These are phyloP conservation scores for Rhododendron williamsianum DNA, from an alignment of 148 eudicot species.

Conservation along the genomic window DNA sequence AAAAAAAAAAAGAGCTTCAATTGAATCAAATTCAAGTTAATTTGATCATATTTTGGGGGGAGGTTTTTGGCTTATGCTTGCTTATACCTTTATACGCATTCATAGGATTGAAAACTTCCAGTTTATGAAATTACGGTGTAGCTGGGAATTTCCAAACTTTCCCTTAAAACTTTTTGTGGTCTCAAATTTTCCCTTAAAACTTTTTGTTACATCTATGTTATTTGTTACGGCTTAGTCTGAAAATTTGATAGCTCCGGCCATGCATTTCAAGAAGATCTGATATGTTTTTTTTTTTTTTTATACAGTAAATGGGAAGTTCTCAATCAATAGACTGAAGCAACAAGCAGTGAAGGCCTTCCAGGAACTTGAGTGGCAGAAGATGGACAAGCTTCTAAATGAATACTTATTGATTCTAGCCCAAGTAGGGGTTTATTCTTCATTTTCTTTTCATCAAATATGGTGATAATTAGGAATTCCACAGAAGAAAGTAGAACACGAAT, in stretches of 20 bases:
- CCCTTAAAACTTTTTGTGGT: not conserved
- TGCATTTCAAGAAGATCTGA: not conserved
- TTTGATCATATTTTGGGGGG: not conserved
- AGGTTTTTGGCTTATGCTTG: not conserved
- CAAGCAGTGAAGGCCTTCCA: conserved; percentile 34
- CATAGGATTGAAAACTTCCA: not conserved
- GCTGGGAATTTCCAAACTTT: not conserved
- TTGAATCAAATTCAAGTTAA: not conserved
- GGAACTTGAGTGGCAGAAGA: conserved; percentile 49
- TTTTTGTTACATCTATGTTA: not conserved
- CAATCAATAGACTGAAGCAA: conserved; percentile 38
- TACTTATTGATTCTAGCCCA: conserved; percentile 43
- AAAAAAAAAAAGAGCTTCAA: too few species aligned
- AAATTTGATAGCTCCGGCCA: not conserved
- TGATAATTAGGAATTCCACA: too few species aligned
- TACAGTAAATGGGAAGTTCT: conserved; percentile 45
- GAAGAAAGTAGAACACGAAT: too few species aligned
- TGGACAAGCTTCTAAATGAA: conserved; percentile 54
- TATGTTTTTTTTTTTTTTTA: conserved; percentile 8
- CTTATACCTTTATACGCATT: not conserved
- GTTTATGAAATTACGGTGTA: not conserved
- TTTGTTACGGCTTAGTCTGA: not conserved
- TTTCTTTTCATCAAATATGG: not conserved
- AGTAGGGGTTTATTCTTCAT: conserved; percentile 35
- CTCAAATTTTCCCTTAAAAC: not conserved